Conservation (phyloP, 345 rosid genomes). For the Salix purpurea region DNA sequence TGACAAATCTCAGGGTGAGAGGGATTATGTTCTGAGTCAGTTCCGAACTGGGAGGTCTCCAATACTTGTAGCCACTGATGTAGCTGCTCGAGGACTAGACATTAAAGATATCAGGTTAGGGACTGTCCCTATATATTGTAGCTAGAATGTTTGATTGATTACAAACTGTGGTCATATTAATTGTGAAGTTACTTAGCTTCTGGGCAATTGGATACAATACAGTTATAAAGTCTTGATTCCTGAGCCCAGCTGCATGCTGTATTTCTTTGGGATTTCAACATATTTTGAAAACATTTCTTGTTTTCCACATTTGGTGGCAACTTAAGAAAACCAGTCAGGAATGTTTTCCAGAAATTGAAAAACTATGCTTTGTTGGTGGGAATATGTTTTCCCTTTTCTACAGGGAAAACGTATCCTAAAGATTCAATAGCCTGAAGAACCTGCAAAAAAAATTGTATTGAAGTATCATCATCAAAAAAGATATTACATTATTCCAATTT, state of each 20-base stretch:
- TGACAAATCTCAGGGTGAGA: slow-evolving; percentile 83
- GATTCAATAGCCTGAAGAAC: neutral
- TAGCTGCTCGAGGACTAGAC: slow-evolving; percentile 88
- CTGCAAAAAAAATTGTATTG: neutral
- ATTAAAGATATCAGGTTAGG: slow-evolving; percentile 85
- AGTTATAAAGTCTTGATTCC: neutral
- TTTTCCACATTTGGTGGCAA: neutral
- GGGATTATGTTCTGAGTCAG: slow-evolving; percentile 71
- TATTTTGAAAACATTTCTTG: neutral
- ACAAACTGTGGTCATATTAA: neutral
- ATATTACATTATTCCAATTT: neutral
- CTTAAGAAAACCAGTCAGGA: neutral
- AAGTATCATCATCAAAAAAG: neutral
- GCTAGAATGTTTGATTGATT: neutral
- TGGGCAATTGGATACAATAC: neutral
- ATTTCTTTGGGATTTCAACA: neutral
- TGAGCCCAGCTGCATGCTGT: neutral
- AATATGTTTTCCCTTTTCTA: neutral
- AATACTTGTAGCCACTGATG: slow-evolving; percentile 85
- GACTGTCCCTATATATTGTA: neutral
- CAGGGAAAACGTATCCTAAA: neutral
- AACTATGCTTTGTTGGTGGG: neutral
- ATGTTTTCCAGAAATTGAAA: neutral
- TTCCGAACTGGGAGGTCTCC: slow-evolving; percentile 81
- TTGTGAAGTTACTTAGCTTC: neutral